A percentile compares a stretch with the other conserved stretches of the same genome.
Evolutionary conservation across 2,329 filamentous ascomycete species (phyloP).

Genomic region (Metarhizium humberi): DNA sequence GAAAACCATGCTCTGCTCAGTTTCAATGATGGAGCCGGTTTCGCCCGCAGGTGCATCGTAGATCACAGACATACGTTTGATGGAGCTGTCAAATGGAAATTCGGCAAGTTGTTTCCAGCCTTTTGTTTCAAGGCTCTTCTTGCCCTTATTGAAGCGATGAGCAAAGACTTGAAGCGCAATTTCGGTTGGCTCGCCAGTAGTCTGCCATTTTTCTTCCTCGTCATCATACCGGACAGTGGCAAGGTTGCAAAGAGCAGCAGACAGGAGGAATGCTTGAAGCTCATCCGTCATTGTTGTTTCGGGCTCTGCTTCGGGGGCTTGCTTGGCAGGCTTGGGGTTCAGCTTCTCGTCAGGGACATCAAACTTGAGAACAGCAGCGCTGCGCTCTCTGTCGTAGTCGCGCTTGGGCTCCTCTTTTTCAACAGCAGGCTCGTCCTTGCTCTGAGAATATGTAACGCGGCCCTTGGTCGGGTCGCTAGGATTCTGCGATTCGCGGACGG

Average conservation of each 20-base stretch:
- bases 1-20: constrained; percentile 42
- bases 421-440: constrained; percentile 21
- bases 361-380: constrained; percentile 50
- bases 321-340: constrained; percentile 21
- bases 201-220: constrained; percentile 51
- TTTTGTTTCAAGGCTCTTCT: constrained; percentile 38
- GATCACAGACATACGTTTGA: constrained; percentile 74
- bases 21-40: constrained; percentile 26
- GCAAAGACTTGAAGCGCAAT: constrained; percentile 70
- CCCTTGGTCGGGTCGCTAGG: constrained; percentile 54
- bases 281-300: constrained; percentile 38
- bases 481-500: constrained; percentile 50
- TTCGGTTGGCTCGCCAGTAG: constrained; percentile 63
- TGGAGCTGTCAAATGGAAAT: constrained; percentile 69
- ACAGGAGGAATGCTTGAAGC: constrained; percentile 42
- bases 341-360: constrained; percentile 51
- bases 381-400: constrained; percentile 52
- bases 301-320: constrained; percentile 21
- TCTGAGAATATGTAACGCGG: constrained; percentile 35
- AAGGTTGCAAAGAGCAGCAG: constrained; percentile 56
- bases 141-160: constrained; percentile 54
- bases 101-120: constrained; percentile 60
- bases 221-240: constrained; percentile 48
- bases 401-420: constrained; percentile 32
- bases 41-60: constrained; percentile 43